These are phyloP conservation scores for Dipteronia sinensis DNA, from an alignment of 345 rosid species.

Conservation along the genomic window DNA sequence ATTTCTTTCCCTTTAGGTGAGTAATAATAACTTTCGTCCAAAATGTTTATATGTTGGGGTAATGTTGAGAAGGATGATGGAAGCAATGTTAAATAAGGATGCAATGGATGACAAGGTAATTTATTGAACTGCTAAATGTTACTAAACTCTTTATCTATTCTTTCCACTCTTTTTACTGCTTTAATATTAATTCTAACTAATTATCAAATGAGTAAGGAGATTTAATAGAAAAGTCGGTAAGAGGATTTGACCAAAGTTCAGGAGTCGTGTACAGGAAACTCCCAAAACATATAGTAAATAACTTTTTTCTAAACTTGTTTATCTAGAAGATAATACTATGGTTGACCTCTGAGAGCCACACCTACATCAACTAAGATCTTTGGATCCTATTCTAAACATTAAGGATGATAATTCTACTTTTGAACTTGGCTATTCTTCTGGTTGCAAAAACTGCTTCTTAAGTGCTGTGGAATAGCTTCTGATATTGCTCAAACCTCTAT, in stretches of 20 bases:
- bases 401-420: neutral
- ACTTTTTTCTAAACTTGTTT: neutral
- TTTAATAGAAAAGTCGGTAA: neutral
- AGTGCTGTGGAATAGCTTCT: neutral
- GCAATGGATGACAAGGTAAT: constrained; percentile 97
- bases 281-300: neutral
- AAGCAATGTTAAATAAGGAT: constrained; percentile 91
- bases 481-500: too few species aligned
- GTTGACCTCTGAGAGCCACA: neutral
- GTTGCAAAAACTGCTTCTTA: neutral
- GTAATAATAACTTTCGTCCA: constrained; percentile 65
- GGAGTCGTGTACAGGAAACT: constrained; percentile 3
- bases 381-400: neutral
- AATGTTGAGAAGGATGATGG: constrained; percentile 94
- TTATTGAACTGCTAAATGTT: neutral
- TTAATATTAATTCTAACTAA: neutral
- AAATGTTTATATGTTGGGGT: constrained; percentile 95
- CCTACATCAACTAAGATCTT: neutral
- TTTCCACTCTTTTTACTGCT: neutral
- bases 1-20: constrained; percentile 48
- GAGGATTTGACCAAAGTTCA: neutral
- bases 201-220: neutral
- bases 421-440: neutral
- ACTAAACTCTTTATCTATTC: neutral
- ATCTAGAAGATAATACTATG: neutral